Conservation (phyloP, 441 rosid species). For the Arabidopsis lyrata region DNA sequence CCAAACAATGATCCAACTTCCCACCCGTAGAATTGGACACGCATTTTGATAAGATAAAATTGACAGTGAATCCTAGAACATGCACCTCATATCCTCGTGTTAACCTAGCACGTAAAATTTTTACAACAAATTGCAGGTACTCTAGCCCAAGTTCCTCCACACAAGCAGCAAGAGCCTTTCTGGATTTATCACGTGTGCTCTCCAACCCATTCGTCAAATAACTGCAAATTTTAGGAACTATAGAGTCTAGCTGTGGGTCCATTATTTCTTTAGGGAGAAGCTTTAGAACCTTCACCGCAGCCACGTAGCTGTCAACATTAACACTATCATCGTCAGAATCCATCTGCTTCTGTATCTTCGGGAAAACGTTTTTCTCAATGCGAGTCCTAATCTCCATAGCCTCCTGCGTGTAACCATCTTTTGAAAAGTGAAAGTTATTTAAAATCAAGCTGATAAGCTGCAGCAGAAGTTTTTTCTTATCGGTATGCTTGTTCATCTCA, state of each 20-base stretch:
- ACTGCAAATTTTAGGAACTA: constrained; percentile 73
- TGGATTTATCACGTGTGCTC: constrained; percentile 77
- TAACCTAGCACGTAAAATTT: too few species aligned
- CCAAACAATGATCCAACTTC: constrained; percentile 82
- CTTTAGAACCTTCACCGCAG: constrained; percentile 83
- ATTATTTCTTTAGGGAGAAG: constrained; percentile 78
- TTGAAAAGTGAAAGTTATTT: constrained; percentile 74
- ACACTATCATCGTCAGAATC: constrained; percentile 62
- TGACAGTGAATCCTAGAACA: constrained; percentile 78
- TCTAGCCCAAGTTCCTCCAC: constrained; percentile 88
- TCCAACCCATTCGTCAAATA: constrained; percentile 70
- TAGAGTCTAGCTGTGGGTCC: constrained; percentile 82
- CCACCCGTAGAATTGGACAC: constrained; percentile 54
- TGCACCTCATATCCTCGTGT: constrained; percentile 77
- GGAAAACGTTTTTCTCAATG: constrained; percentile 68
- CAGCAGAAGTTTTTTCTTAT: constrained; percentile 71
- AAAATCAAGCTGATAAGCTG: constrained; percentile 71
- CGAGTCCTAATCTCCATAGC: constrained; percentile 45
- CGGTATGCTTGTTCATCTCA: constrained; percentile 66
- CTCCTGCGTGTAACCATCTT: constrained; percentile 49
- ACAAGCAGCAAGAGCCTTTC: constrained; percentile 86
- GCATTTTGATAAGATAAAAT: constrained; percentile 70
- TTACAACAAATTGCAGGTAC: constrained; percentile 60
- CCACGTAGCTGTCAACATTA: constrained; percentile 69
- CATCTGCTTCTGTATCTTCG: constrained; percentile 73